A percentile compares a stretch with the other conserved stretches of the same genome.
Evolutionary conservation across 176 grass and related monocot species (phyloP).

Genomic region (Bothriochloa decipiens): DNA sequence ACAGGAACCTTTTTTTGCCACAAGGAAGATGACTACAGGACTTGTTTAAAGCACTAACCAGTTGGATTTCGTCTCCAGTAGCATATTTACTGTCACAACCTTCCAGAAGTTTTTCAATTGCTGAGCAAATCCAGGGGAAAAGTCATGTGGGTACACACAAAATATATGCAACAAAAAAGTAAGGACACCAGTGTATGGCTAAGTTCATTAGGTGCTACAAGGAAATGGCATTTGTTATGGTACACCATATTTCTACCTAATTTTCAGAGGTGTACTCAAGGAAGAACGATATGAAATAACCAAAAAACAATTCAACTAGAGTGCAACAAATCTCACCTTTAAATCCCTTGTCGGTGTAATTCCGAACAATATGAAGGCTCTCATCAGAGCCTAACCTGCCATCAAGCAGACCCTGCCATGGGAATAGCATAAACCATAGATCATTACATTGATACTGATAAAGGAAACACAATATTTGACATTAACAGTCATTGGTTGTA

Average conservation of each 20-base stretch:
- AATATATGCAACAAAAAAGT: not conserved
- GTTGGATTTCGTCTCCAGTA: constrained; percentile 77
- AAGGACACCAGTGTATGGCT: not conserved
- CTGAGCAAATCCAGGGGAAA: constrained; percentile 44
- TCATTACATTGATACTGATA: not conserved
- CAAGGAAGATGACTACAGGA: not conserved
- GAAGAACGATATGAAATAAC: not conserved
- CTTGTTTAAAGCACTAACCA: constrained; percentile 52
- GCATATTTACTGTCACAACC: constrained; percentile 70
- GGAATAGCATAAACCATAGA: constrained; percentile 1
- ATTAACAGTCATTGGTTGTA: not conserved
- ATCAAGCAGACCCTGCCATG: constrained; percentile 57
- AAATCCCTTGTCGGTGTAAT: constrained; percentile 86
- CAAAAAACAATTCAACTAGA: not conserved
- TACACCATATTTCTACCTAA: not conserved
- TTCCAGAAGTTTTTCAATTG: constrained; percentile 78
- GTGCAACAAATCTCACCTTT: constrained; percentile 50
- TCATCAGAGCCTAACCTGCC: constrained; percentile 51
- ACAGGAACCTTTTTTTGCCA: not conserved
- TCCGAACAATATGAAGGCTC: constrained; percentile 57
- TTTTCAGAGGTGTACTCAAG: not conserved
- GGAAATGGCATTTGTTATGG: not conserved
- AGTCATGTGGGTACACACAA: constrained; percentile 9
- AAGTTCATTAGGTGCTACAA: not conserved
- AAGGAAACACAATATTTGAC: constrained; percentile 10